phyloP scores from a whole-genome alignment of 495 filamentous ascomycete species.

The Pseudoneurospora amorphoporcata region DNA sequence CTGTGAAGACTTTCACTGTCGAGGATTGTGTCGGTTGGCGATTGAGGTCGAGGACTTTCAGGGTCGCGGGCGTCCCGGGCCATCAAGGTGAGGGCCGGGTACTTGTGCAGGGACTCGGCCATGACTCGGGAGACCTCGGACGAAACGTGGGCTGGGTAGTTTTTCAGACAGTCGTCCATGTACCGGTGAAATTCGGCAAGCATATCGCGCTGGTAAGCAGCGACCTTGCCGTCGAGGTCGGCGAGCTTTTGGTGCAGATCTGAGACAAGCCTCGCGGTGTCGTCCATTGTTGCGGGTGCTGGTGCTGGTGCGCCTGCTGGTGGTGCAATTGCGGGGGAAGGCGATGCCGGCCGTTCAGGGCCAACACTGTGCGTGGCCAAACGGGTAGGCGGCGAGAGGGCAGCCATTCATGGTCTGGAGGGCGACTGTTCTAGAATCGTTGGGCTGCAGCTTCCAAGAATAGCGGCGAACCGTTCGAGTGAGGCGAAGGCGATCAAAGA shows the following conservation, averaged over 20 bases:
- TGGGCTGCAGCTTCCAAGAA: neutral
- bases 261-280: slow-evolving; percentile 34
- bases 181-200: slow-evolving; percentile 37
- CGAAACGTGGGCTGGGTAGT: slow-evolving; percentile 35
- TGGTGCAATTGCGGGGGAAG: neutral
- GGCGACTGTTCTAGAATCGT: neutral
- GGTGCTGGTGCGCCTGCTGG: neutral
- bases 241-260: slow-evolving; percentile 41
- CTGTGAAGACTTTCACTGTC: slow-evolving; percentile 13
- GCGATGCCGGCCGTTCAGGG: slow-evolving; percentile 2
- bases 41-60: slow-evolving; percentile 6
- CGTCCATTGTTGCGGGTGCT: slow-evolving; percentile 31
- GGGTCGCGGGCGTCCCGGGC: neutral
- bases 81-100: slow-evolving; percentile 26
- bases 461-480: neutral
- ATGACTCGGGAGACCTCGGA: slow-evolving; percentile 33
- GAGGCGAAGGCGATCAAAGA: neutral
- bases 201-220: slow-evolving; percentile 40
- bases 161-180: slow-evolving; percentile 33
- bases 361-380: slow-evolving; percentile 14
- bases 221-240: slow-evolving; percentile 40
- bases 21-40: slow-evolving; percentile 8
- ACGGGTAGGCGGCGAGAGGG: slow-evolving; percentile 7
- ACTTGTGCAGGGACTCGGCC: slow-evolving; percentile 32
- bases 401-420: slow-evolving; percentile 9